Conservation (phyloP, 1,284 basidiomycete species). For the Fomitopsis schrenkii region DNA sequence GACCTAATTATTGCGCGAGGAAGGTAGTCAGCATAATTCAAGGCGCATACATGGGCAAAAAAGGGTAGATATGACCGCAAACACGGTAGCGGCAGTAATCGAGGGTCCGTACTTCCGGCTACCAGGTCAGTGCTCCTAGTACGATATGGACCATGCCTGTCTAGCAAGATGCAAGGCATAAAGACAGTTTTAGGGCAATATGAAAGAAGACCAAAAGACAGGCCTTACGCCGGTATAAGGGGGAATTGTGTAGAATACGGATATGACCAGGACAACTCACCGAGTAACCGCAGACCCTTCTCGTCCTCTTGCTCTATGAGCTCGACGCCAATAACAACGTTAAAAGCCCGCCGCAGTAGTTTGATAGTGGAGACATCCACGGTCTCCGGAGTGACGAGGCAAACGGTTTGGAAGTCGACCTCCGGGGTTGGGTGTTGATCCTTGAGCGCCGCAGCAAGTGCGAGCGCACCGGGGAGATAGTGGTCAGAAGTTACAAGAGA, state of each 20-base stretch:
- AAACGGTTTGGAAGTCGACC: conserved; percentile 80
- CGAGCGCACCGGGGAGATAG: conserved; percentile 91
- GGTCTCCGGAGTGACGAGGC: conserved; percentile 90
- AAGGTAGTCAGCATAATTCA: background rate
- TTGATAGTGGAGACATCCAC: conserved; percentile 86
- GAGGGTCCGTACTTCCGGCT: background rate
- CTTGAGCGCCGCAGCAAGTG: conserved; percentile 78
- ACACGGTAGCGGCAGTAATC: background rate
- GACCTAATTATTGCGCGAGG: conserved; percentile 50
- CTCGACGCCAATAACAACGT: conserved; percentile 90
- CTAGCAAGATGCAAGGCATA: background rate
- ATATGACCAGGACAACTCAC: conserved; percentile 42
- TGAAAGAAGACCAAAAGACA: no score
- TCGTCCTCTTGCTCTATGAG: conserved; percentile 67
- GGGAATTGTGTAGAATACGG: background rate
- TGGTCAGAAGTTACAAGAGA: conserved; percentile 87
- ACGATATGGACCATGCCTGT: background rate
- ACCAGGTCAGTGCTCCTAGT: background rate
- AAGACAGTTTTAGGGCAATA: background rate
- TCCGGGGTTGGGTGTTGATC: conserved; percentile 71
- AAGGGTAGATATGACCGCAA: background rate
- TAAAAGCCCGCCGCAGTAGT: conserved; percentile 75
- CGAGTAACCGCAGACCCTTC: conserved; percentile 73
- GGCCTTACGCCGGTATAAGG: background rate
- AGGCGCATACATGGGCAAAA: conserved; percentile 2